phyloP scores from a whole-genome alignment of 257 asterid genomes.

The Capsicum baccatum region DNA sequence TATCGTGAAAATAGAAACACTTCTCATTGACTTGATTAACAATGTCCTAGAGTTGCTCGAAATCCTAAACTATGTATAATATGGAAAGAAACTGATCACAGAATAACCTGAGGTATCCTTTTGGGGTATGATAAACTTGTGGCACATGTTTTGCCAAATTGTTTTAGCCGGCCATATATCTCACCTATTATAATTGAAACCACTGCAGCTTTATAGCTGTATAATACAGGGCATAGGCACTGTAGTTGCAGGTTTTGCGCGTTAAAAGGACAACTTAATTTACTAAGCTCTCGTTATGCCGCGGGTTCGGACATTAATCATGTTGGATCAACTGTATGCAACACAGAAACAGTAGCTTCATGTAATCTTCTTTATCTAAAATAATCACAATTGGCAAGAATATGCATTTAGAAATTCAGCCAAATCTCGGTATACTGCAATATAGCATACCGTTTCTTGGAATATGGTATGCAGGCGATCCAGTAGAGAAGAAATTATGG shows the following conservation, averaged over 20 bases:
- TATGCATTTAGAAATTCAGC: neutral
- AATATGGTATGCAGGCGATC: slow-evolving; percentile 27
- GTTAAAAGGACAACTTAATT: neutral
- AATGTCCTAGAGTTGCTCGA: too few species aligned
- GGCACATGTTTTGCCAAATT: slow-evolving; percentile 12
- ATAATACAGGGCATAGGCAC: neutral
- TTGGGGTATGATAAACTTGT: neutral
- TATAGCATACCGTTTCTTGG: slow-evolving; percentile 11
- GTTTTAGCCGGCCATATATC: slow-evolving; percentile 12
- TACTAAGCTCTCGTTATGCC: neutral
- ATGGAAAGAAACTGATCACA: too few species aligned
- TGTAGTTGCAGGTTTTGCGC: too few species aligned
- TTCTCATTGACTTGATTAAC: too few species aligned
- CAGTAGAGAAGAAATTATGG: neutral
- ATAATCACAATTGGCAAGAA: neutral
- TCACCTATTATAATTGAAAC: neutral
- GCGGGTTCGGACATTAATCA: neutral
- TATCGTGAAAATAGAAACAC: too few species aligned
- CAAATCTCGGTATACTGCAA: neutral
- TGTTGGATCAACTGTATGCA: neutral
- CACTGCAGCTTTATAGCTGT: neutral
- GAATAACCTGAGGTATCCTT: neutral
- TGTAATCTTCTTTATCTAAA: neutral
- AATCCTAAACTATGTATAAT: too few species aligned
- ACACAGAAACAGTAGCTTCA: neutral